Evolutionary conservation across 148 eudicot species (phyloP).

Genomic region (Vaccinium darrowii): DNA sequence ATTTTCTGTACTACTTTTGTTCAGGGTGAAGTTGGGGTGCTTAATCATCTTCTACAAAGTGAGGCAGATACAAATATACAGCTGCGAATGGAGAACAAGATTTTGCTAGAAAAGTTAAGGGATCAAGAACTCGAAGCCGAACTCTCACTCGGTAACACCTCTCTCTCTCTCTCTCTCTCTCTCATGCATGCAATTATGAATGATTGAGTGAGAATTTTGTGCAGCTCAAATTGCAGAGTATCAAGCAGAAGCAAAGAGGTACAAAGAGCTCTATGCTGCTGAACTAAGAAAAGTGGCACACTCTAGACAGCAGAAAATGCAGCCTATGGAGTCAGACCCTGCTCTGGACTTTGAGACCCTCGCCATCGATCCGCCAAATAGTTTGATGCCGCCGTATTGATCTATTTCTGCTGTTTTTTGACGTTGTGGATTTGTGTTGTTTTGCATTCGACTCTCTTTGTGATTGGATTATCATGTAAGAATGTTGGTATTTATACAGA

Average conservation of each 20-base stretch:
- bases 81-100: not conserved
- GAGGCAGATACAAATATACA: not conserved
- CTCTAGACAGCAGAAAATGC: no score
- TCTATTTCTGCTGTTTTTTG: not conserved
- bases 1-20: not conserved
- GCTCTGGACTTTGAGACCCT: not conserved
- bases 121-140: not conserved
- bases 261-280: not conserved
- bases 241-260: not conserved
- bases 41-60: not conserved
- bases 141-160: not conserved
- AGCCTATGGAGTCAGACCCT: not conserved
- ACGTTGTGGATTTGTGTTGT: not conserved
- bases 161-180: not conserved
- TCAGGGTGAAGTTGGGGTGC: not conserved
- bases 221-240: not conserved
- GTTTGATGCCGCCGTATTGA: not conserved
- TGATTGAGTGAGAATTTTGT: not conserved
- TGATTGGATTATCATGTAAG: not conserved
- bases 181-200: not conserved
- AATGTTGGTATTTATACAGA: not conserved
- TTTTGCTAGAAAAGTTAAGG: not conserved
- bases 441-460: not conserved
- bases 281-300: not conserved
- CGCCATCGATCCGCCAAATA: conserved; percentile 2